phyloP scores from a whole-genome alignment of 108 stramenopile species.

The Mediolabrus comicus region DNA sequence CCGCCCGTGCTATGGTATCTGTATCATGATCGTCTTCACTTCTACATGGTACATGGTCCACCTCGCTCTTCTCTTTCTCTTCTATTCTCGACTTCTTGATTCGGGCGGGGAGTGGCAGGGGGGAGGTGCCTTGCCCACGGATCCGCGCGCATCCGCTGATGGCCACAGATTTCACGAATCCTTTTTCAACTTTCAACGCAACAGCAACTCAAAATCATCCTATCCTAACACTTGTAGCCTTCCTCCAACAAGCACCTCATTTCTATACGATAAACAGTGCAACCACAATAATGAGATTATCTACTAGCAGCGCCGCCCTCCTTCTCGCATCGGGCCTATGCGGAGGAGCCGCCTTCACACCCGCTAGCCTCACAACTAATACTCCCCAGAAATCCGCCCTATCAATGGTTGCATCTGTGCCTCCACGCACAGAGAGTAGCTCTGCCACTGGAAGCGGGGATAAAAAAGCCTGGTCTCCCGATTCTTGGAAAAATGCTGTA shows the following conservation, averaged over 20 bases:
- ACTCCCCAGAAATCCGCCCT: background rate
- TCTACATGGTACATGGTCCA: too few relatives aligned
- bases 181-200: too few relatives aligned
- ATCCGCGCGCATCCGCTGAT: too few relatives aligned
- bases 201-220: too few relatives aligned
- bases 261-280: background rate
- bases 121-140: too few relatives aligned
- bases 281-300: slow-evolving; percentile 25
- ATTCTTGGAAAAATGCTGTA: slow-evolving; percentile 66
- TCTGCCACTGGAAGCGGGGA: slow-evolving; percentile 32
- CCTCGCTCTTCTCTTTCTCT: too few relatives aligned
- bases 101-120: too few relatives aligned
- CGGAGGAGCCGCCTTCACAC: slow-evolving; percentile 27
- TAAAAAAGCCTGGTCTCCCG: slow-evolving; percentile 60
- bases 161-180: too few relatives aligned
- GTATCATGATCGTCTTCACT: too few relatives aligned
- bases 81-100: too few relatives aligned
- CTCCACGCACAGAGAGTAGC: background rate
- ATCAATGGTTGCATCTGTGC: slow-evolving; percentile 19
- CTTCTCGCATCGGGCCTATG: slow-evolving; percentile 15
- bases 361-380: background rate
- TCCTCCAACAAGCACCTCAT: background rate
- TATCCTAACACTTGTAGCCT: too few relatives aligned
- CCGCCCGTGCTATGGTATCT: too few relatives aligned
- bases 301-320: slow-evolving; percentile 12